phyloP scores from a whole-genome alignment of 2,329 filamentous ascomycete genomes.

The Fusarium sp. region DNA sequence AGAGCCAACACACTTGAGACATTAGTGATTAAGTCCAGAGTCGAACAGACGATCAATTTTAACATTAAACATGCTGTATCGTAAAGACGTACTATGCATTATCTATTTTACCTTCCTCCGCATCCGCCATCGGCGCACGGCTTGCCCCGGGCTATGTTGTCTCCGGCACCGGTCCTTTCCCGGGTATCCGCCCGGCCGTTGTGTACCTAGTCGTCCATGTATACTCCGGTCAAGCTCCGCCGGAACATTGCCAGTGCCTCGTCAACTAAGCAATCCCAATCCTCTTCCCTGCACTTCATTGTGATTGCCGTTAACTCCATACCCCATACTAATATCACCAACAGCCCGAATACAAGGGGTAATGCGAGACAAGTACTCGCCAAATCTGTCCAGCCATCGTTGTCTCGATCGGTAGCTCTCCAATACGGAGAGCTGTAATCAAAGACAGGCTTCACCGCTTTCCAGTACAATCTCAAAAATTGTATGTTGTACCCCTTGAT shows the following conservation, averaged over 20 bases:
- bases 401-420: conserved; percentile 41
- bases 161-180: conserved; percentile 43
- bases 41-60: no score
- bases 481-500: conserved; percentile 16
- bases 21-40: not conserved
- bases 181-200: conserved; percentile 38
- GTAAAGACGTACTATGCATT: conserved; percentile 8
- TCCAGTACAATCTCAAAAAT: conserved; percentile 51
- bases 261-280: conserved; percentile 28
- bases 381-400: conserved; percentile 43
- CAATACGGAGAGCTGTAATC: conserved; percentile 53
- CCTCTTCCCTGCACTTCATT: conserved; percentile 31
- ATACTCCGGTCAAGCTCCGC: conserved; percentile 32
- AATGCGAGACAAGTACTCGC: conserved; percentile 44
- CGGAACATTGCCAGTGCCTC: conserved; percentile 30
- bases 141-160: conserved; percentile 16
- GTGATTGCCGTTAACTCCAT: conserved; percentile 41
- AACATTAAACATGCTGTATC: not conserved
- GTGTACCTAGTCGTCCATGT: conserved; percentile 17
- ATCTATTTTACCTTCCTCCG: conserved; percentile 27
- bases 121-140: conserved; percentile 37
- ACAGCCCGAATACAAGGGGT: conserved; percentile 43
- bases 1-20: not conserved
- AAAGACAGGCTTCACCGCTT: conserved; percentile 54
- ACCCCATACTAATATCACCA: conserved; percentile 43